Base-by-base conservation (phyloP, 75 land plant genomes). In the Larix kaempferi region DNA sequence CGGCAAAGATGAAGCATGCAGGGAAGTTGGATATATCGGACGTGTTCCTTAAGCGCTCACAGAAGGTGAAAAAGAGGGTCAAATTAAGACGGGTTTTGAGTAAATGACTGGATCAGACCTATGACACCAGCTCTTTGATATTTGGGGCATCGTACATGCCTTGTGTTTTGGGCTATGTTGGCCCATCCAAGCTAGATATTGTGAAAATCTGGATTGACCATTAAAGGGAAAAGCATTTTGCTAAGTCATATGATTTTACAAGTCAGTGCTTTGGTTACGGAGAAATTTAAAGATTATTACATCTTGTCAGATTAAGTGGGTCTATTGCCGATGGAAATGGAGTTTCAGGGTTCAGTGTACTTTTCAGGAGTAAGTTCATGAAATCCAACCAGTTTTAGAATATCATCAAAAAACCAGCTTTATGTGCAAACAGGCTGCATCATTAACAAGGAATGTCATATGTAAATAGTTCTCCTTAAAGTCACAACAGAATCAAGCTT, bases 11-110 rank as follows among this genome's bases (percentile, higher is more conserved):
- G 86, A 91, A 78, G 54, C 80, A 80, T 55, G 44, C 85, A 8
- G 88, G 91, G 25, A 90, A 88, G 56, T 82, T 80, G 80, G 86
- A 86, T 49, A 83, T 52, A 33, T 73, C 80, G 8, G 69, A 88
- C 64, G 73, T 80, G 54, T 86, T 90, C 63, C 44, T 74, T 8
- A 74, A 80, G 52, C 82, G 82, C 78, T 85, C 85, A 73, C 85
- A 83, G 78, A 86, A 77, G 79, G 82, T 80, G 83, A 86, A 76
- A 81, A 86, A 74, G 44, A 81, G 84, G 66, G 76, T 88, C 2
- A 77, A 79, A 74, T 77, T 77, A 39, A 78, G 62, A 78, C 67
- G 39, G 37, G 37, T 16, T 65, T 29, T 37, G 19, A 29, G 10
- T 16, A 35, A 65, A 33, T 65, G 69, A 65, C 19, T 21, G 0